Evolutionary conservation across 208 protist genomes (phyloP), one percentile per base, ranked within the genome.

Genomic region (Crithidia brevicula): DNA sequence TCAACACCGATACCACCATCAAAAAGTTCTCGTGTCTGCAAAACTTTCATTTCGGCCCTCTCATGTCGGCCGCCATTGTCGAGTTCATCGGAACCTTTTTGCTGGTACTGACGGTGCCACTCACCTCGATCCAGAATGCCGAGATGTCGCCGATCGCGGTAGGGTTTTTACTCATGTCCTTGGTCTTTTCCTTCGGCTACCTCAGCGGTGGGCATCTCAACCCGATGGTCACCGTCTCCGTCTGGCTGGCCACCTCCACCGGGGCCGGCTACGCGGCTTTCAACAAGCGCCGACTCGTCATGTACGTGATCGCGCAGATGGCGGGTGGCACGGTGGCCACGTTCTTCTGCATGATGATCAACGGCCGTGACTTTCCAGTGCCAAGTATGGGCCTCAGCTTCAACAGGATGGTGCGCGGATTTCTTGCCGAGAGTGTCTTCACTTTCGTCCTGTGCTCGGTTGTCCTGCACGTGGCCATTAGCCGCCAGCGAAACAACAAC

Each of bases 71-170:
- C 22, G 88, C 77, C 4, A 78, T 90, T 43, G 88, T 90, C 7
- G 88, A 94, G 77, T 88, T 85, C 64, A 92, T 94, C 16, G 88
- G 88, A 3, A 92, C 88, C 0, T 94, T 94, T 58, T 61, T 94
- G 27, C 63, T 94, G 4, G 88, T 92, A 15, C 81, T 94, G 49
- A 91, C 85, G 4, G 84, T 94, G 25, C 83, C 85, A 22, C 77
- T 94, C 30, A 83, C 73, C 45, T 64, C 56, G 28, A 74, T 69
- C n/a, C 74, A 86, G 42, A 88, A 86, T 50, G 31, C 77, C 0
- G 85, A 94, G 83, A 82, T 94, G 78, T 81, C 88, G 27, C 77
- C 81, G 3, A 77, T 94, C 46, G 77, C 72, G 31, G 86, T 92
- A 13, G 88, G 88, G 22, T 92, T 94, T 51, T 76, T 92, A 66